phyloP scores from a whole-genome alignment of 1,284 basidiomycete genomes.

The Ceratobasidium theobromae region DNA sequence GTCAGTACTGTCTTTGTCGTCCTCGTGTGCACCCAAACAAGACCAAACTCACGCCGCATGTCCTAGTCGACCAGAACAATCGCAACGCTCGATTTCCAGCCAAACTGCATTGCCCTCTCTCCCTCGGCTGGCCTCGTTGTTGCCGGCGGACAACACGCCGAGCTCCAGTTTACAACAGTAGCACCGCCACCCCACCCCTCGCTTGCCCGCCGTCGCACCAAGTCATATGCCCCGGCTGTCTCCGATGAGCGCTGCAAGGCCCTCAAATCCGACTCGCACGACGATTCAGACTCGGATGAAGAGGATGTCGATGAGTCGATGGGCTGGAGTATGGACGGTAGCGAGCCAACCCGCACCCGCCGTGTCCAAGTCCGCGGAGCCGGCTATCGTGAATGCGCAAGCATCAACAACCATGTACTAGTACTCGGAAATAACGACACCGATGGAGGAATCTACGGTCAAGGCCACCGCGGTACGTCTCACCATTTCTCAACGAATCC shows the following conservation, averaged over 20 bases:
- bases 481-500: neutral
- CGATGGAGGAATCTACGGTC: conserved; percentile 18
- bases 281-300: conserved; percentile 4
- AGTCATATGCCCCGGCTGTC: conserved; percentile 14
- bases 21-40: conserved; percentile 12
- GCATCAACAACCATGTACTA: conserved; percentile 28
- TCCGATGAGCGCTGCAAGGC: conserved; percentile 23
- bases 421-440: conserved; percentile 8
- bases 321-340: conserved; percentile 12
- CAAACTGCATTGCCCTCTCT: conserved; percentile 34
- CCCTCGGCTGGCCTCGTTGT: conserved; percentile 22
- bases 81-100: conserved; percentile 34
- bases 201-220: neutral
- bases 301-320: conserved; percentile 17
- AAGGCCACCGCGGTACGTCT: neutral
- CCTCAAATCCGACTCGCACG: neutral
- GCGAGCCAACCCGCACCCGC: conserved; percentile 1
- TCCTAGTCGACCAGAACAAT: conserved; percentile 28
- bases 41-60: conserved; percentile 2
- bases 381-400: neutral
- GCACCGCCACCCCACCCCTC: conserved; percentile 29
- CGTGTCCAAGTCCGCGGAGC: conserved; percentile 1
- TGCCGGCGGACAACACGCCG: conserved; percentile 33
- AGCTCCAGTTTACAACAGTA: conserved; percentile 34
- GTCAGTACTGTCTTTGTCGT: neutral